These are phyloP conservation scores for Populus tomentosa DNA, from an alignment of 441 rosid genomes.

Conservation along the genomic window DNA sequence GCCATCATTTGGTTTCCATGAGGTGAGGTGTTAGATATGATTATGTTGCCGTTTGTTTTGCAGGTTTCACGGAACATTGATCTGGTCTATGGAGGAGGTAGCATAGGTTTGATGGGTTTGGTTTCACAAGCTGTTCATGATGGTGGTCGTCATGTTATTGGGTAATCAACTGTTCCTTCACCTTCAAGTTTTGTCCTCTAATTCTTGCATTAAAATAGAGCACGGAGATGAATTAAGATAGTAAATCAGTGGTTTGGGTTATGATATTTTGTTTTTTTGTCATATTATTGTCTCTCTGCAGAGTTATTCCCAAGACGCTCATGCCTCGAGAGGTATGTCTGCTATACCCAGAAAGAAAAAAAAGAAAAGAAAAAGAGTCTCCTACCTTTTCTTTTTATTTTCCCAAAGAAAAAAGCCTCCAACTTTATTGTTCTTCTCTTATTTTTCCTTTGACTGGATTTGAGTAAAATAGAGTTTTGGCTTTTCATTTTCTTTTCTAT, in stretches of 20 bases:
- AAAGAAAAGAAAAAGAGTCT: conserved; percentile 11
- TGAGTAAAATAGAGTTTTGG: conserved; percentile 17
- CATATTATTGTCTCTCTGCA: conserved; percentile 72
- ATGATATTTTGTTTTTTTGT: conserved; percentile 54
- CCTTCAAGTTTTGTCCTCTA: background rate
- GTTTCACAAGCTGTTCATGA: conserved; percentile 92
- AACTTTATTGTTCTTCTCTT: conserved; percentile 3
- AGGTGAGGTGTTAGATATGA: conserved; percentile 16
- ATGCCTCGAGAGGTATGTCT: conserved; percentile 99
- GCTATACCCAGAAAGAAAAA: conserved; percentile 29
- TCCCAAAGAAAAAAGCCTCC: conserved; percentile 12
- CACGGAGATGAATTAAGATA: conserved; percentile 14
- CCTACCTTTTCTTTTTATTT: conserved; percentile 33
- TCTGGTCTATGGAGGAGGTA: conserved; percentile 96
- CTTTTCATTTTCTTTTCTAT: conserved; percentile 14
- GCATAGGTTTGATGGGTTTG: conserved; percentile 96
- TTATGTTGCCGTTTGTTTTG: conserved; percentile 19
- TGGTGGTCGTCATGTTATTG: conserved; percentile 97
- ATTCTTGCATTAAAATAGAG: background rate
- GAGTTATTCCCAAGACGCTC: conserved; percentile 99
- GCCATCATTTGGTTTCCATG: background rate
- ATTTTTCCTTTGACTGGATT: conserved; percentile 11
- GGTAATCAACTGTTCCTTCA: conserved; percentile 37
- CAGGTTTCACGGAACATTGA: conserved; percentile 90
- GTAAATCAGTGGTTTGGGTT: conserved; percentile 27